phyloP scores from a whole-genome alignment of 2,329 filamentous ascomycete genomes.

The Hypoxylon sp. region DNA sequence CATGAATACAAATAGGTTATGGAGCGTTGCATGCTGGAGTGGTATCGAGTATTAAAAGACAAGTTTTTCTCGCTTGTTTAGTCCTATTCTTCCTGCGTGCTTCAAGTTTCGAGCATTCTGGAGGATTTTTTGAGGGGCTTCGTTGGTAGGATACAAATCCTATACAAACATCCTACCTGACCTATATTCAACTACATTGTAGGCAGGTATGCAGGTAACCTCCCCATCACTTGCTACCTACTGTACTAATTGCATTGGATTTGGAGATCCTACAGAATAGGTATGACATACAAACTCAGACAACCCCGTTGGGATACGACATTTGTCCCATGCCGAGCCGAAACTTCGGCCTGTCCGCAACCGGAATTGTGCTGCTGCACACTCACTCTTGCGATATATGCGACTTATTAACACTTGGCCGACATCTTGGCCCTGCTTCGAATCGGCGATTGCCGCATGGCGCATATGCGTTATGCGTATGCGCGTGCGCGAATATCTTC shows the following conservation, averaged over 20 bases:
- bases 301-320: conserved; percentile 19
- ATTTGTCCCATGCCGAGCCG: conserved; percentile 27
- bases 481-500: conserved; percentile 20
- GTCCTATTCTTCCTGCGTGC: too few species aligned
- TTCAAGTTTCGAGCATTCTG: too few species aligned
- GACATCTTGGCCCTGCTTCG: neutral
- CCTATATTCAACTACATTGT: too few species aligned
- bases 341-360: conserved; percentile 29
- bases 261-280: too few species aligned
- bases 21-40: conserved; percentile 18
- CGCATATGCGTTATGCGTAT: too few species aligned
- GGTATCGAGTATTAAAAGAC: conserved; percentile 17
- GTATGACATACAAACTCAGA: too few species aligned
- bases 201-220: too few species aligned
- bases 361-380: conserved; percentile 16
- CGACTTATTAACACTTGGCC: neutral
- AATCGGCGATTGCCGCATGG: conserved; percentile 11
- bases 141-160: too few species aligned
- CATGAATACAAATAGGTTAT: neutral
- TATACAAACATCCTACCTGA: too few species aligned
- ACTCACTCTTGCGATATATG: neutral
- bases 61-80: conserved; percentile 28
- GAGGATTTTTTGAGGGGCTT: too few species aligned
- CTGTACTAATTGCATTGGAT: too few species aligned
- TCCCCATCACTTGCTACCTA: too few species aligned